Evolutionary conservation across 75 land plant genomes (phyloP).

Genomic region (Sequoiadendron giganteum): DNA sequence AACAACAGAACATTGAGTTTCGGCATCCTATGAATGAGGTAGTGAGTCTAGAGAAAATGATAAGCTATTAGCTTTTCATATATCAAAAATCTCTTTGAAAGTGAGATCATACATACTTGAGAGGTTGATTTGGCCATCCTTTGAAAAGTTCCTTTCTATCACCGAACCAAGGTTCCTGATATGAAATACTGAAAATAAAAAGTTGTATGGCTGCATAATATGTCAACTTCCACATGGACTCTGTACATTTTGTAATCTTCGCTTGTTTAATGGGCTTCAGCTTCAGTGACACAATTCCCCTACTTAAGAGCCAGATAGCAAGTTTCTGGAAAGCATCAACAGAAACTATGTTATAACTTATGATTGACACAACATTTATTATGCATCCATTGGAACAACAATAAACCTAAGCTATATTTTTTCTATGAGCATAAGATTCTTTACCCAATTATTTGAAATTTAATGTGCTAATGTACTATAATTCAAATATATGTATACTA

Average conservation of each 20-base stretch:
- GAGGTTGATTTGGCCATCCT: conserved; percentile 74
- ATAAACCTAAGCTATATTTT: background rate
- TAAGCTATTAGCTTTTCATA: background rate
- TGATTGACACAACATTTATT: background rate
- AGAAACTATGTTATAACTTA: background rate
- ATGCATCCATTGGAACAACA: background rate
- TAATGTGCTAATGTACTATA: background rate
- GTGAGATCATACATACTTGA: conserved; percentile 48
- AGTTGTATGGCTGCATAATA: conserved; percentile 63
- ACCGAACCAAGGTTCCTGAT: conserved; percentile 73
- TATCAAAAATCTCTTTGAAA: background rate
- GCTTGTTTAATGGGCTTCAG: conserved; percentile 20
- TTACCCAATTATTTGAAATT: background rate
- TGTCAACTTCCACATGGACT: conserved; percentile 84
- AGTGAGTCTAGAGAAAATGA: conserved; percentile 3
- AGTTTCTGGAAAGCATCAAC: conserved; percentile 22
- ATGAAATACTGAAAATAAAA: conserved; percentile 37
- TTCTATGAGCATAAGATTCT: background rate
- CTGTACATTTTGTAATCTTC: conserved; percentile 61
- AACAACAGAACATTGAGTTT: background rate
- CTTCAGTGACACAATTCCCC: conserved; percentile 22
- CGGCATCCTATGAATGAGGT: background rate
- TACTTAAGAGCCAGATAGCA: conserved; percentile 31
- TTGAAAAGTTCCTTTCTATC: conserved; percentile 52
- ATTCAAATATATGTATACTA: background rate